Evolutionary conservation across 345 rosid species (phyloP), one percentile per base, ranked within the genome.

Genomic region (Mangifera indica): DNA sequence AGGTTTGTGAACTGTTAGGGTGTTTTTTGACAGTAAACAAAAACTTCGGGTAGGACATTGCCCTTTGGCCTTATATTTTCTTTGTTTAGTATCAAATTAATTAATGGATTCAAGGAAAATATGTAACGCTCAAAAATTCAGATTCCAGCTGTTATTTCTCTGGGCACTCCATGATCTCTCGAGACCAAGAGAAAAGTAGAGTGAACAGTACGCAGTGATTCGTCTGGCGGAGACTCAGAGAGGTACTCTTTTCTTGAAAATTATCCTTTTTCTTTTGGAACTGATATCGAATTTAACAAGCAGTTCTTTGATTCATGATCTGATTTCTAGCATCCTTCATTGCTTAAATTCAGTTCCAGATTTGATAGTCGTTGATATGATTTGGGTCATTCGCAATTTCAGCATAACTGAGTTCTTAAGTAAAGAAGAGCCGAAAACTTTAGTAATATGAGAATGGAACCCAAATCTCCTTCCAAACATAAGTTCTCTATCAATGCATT

Each of bases 381-480:
- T 56, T 1, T 42, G 53, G 54, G 17, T 44, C 56, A 56, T 15
- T 2, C 5, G 26, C 1, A 44, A 58, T 18, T 69, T 58, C 7
- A 9, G 26, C 55, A 25, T 58, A 29, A 57, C 25, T 15, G 10
- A 24, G 17, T 44, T 44, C 22, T 67, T 2, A 67, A 32, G 54
- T 12, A 12, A 25, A 13, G 7, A 44, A 26, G 22, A 22, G 9
- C 40, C 17, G 40, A 42, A 59, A 66, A 17, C 24, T 37, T 59
- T 22, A 74, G 59, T 49, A n/a, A 0, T 70, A 81, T 29, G 42
- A 29, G 10, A 21, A 86, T 84, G 90, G 86, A 81, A 64, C 81
- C 83, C 51, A 84, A 77, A 81, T 88, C 90, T 18, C 86, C 87
- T 71, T 83, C 86, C 0, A 86, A 88, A 72, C 63, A 74, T 15